phyloP scores from a whole-genome alignment of 2,329 filamentous ascomycete genomes.

The Claviceps africana region DNA sequence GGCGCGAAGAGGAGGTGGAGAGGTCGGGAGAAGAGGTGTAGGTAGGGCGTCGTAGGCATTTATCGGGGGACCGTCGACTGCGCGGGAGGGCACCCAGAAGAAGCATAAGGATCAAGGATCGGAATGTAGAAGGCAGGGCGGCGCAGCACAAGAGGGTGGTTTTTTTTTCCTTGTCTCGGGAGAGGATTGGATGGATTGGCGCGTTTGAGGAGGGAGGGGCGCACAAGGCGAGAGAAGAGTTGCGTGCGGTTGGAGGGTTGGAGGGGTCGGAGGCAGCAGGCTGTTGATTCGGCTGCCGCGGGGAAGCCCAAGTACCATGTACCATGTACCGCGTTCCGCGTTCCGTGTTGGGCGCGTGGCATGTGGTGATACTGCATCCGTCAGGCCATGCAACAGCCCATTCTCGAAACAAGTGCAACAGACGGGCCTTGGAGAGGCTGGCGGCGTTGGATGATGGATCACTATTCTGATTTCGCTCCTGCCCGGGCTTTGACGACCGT shows the following conservation, averaged over 20 bases:
- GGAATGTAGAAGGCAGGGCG: neutral
- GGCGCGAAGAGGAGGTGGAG: constrained; percentile 16
- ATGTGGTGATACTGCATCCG: neutral
- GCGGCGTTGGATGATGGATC: neutral
- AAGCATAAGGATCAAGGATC: neutral
- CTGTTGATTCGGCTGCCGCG: no score
- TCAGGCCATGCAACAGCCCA: neutral
- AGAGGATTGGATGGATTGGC: neutral
- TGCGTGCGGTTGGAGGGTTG: neutral
- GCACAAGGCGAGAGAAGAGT: neutral
- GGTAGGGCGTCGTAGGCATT: constrained; percentile 14
- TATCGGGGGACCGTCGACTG: constrained; percentile 4
- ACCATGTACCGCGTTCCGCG: no score
- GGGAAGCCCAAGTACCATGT: no score
- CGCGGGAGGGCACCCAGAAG: neutral
- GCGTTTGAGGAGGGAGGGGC: neutral
- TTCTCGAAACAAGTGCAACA: neutral
- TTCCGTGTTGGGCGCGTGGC: no score
- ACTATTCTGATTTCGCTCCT: no score
- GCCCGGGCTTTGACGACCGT: neutral
- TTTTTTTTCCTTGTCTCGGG: neutral
- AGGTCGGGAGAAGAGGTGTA: constrained; percentile 16
- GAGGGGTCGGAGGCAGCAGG: neutral
- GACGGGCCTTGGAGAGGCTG: neutral
- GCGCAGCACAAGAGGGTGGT: neutral